A percentile compares a stretch with the other conserved stretches of the same genome.
Evolutionary conservation across 2,329 filamentous ascomycete species (phyloP).

Genomic region (Calonectria honghensis): DNA sequence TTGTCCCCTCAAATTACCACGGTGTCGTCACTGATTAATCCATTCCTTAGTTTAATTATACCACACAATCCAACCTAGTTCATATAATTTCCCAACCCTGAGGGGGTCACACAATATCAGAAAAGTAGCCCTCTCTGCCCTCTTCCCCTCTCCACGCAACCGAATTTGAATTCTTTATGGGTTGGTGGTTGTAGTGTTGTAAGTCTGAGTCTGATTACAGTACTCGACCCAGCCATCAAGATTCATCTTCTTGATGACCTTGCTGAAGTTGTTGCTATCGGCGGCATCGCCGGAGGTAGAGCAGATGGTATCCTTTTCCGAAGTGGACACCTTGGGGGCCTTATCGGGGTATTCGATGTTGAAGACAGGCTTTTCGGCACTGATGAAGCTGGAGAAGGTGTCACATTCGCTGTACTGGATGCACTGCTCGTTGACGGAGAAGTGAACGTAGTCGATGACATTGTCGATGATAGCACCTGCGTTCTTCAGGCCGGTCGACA

Average conservation of each 20-base stretch:
- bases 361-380: slow-evolving; percentile 80
- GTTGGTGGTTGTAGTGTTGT: slow-evolving; percentile 50
- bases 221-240: slow-evolving; percentile 78
- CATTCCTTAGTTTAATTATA: neutral
- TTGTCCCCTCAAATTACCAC: neutral
- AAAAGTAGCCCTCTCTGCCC: neutral
- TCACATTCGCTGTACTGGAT: slow-evolving; percentile 76
- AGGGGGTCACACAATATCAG: neutral
- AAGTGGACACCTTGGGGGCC: slow-evolving; percentile 61
- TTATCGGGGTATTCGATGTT: slow-evolving; percentile 82
- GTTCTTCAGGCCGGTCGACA: slow-evolving; percentile 82
- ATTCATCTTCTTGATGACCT: slow-evolving; percentile 79
- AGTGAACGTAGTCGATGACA: slow-evolving; percentile 72
- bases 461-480: slow-evolving; percentile 74
- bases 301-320: slow-evolving; percentile 66
- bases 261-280: slow-evolving; percentile 74
- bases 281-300: slow-evolving; percentile 59
- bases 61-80: too few species aligned
- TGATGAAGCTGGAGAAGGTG: slow-evolving; percentile 74
- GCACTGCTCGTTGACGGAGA: slow-evolving; percentile 83
- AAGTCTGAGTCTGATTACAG: slow-evolving; percentile 64
- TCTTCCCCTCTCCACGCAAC: neutral
- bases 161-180: slow-evolving; percentile 19
- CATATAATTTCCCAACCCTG: neutral
- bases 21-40: neutral